Conservation (phyloP, 768 basidiomycete genomes). For the Xerocomellus chrysenteron region DNA sequence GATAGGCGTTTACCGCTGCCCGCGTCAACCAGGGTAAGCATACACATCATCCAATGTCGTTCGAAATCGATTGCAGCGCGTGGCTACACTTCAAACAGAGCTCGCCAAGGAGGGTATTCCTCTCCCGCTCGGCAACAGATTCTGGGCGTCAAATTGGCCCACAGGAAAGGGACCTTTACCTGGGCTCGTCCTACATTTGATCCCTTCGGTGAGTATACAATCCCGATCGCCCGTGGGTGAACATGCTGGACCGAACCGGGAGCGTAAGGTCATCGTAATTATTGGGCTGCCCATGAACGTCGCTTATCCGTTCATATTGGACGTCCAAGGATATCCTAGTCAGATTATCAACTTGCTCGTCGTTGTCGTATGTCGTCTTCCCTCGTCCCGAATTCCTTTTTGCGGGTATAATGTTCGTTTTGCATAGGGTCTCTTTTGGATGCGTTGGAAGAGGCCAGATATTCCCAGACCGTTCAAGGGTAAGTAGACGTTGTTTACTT, state of each 20-base stretch:
- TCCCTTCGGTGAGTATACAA: slow-evolving; percentile 42
- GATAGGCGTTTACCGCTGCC: slow-evolving; percentile 47
- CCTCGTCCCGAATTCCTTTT: slow-evolving; percentile 28
- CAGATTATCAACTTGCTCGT: slow-evolving; percentile 59
- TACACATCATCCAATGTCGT: neutral
- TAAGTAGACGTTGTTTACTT: slow-evolving; percentile 7
- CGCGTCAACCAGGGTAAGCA: slow-evolving; percentile 50
- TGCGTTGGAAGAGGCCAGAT: slow-evolving; percentile 52
- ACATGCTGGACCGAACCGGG: neutral
- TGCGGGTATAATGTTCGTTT: neutral
- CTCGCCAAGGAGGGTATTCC: slow-evolving; percentile 64
- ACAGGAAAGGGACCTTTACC: slow-evolving; percentile 54
- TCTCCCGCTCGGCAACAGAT: slow-evolving; percentile 54
- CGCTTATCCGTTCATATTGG: slow-evolving; percentile 60
- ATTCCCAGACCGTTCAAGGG: slow-evolving; percentile 54
- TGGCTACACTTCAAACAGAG: slow-evolving; percentile 31
- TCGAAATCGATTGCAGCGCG: neutral
- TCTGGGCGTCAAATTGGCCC: slow-evolving; percentile 64
- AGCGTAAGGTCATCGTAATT: slow-evolving; percentile 47
- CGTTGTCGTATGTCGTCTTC: slow-evolving; percentile 39
- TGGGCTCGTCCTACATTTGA: slow-evolving; percentile 52
- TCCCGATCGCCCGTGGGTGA: neutral
- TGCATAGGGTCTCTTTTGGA: slow-evolving; percentile 53
- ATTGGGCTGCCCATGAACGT: slow-evolving; percentile 49
- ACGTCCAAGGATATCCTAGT: slow-evolving; percentile 46